phyloP scores from a whole-genome alignment of 352 stramenopile genomes.

The Phytophthora fragariae region DNA sequence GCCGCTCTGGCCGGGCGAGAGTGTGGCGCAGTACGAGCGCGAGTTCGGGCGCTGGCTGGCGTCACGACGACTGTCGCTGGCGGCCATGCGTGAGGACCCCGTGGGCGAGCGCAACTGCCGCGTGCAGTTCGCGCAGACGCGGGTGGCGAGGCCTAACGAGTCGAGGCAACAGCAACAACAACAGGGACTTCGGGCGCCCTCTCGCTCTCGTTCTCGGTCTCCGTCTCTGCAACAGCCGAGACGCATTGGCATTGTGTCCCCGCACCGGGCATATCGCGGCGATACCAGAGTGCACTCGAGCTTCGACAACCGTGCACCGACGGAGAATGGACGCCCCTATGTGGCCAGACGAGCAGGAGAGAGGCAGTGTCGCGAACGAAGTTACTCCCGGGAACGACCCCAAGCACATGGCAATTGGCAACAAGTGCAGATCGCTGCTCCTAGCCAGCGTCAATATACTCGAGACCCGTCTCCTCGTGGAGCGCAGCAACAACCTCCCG shows the following conservation, averaged over 20 bases:
- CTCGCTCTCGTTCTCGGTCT: slow-evolving; percentile 22
- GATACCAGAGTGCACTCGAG: slow-evolving; percentile 4
- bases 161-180: background rate
- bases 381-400: slow-evolving; percentile 16
- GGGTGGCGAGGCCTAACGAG: slow-evolving; percentile 14
- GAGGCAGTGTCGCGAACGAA: slow-evolving; percentile 12
- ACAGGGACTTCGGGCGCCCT: slow-evolving; percentile 3
- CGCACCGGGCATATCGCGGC: background rate
- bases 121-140: slow-evolving; percentile 33
- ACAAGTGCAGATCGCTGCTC: background rate
- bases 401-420: slow-evolving; percentile 14
- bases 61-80: slow-evolving; percentile 14
- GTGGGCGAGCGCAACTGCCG: slow-evolving; percentile 23
- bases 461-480: slow-evolving; percentile 1
- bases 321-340: slow-evolving; percentile 10
- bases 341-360: slow-evolving; percentile 6
- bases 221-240: slow-evolving; percentile 6
- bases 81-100: slow-evolving; percentile 11
- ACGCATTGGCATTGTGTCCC: background rate
- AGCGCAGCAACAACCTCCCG: slow-evolving; percentile 1
- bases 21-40: slow-evolving; percentile 36
- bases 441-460: background rate
- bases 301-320: background rate
- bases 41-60: slow-evolving; percentile 37
- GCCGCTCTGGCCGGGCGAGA: slow-evolving; percentile 45